Conservation (phyloP, 2,329 filamentous ascomycete species). For the Annulohypoxylon truncatum region DNA sequence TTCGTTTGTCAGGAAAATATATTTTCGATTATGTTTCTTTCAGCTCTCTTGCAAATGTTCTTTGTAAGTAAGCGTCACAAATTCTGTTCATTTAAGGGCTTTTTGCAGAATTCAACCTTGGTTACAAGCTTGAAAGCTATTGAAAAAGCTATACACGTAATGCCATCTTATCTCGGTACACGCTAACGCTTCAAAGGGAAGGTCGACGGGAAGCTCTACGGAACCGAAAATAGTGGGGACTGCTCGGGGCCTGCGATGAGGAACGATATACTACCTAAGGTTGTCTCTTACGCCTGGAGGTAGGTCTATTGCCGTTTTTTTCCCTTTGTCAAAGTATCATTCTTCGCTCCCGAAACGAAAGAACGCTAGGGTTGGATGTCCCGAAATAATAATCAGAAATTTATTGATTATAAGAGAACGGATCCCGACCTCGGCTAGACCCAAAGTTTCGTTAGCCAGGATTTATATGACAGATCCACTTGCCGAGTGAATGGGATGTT, state of each 20-base stretch:
- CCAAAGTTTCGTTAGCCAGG: background rate
- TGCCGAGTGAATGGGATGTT: background rate
- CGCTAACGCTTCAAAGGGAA: constrained; percentile 21
- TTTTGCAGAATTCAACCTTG: background rate
- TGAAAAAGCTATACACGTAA: background rate
- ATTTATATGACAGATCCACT: background rate
- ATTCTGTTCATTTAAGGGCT: too few relatives aligned
- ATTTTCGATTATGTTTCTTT: background rate
- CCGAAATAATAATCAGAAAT: background rate
- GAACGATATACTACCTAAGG: background rate
- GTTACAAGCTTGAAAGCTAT: background rate
- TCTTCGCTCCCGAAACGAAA: background rate
- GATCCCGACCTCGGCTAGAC: background rate
- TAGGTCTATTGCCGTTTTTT: background rate
- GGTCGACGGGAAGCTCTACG: constrained; percentile 3
- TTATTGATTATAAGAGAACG: background rate
- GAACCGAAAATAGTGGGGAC: background rate
- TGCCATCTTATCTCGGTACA: constrained; percentile 4
- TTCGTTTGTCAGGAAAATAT: background rate
- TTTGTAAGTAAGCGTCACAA: background rate
- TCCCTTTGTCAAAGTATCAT: background rate
- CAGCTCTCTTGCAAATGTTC: background rate
- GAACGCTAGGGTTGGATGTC: background rate
- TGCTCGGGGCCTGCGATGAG: background rate
- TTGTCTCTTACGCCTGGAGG: background rate